phyloP scores from a whole-genome alignment of 1,139 yeast species.

The Hansenula anomala region DNA sequence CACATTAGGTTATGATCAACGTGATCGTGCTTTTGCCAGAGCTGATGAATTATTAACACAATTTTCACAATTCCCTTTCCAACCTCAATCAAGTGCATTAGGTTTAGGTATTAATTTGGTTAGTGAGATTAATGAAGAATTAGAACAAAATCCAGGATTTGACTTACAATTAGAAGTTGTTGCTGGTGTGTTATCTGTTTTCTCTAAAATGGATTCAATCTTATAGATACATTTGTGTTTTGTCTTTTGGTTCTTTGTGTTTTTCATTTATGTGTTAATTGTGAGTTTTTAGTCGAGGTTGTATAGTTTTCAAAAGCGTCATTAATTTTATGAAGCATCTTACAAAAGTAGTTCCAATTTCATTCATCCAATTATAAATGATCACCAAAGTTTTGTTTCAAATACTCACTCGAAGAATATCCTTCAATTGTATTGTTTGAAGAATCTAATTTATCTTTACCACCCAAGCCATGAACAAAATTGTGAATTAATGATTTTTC shows the following conservation, averaged over 20 bases:
- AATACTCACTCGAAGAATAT: slow-evolving; percentile 10
- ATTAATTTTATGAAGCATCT: no score
- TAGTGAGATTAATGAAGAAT: slow-evolving; percentile 62
- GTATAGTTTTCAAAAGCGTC: neutral
- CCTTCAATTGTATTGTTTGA: slow-evolving; percentile 8
- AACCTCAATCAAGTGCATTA: slow-evolving; percentile 49
- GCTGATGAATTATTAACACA: slow-evolving; percentile 87
- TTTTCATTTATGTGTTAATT: no score
- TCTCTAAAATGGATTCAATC: slow-evolving; percentile 43
- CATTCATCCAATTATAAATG: no score
- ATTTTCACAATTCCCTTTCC: slow-evolving; percentile 85
- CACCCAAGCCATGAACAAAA: slow-evolving; percentile 37
- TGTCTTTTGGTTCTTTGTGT: no score
- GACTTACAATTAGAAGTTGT: slow-evolving; percentile 81
- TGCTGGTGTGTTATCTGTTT: slow-evolving; percentile 71
- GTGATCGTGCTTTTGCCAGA: slow-evolving; percentile 90
- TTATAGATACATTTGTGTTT: slow-evolving; percentile 20
- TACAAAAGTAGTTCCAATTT: no score
- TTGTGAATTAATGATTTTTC: slow-evolving; percentile 31
- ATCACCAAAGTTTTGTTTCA: slow-evolving; percentile 1
- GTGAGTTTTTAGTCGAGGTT: no score
- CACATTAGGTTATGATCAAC: slow-evolving; percentile 75
- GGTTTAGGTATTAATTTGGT: slow-evolving; percentile 78
- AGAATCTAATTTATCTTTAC: slow-evolving; percentile 27
- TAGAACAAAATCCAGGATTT: slow-evolving; percentile 47